These are phyloP conservation scores for Sanghuangporus sanghuang DNA, from an alignment of 1,284 basidiomycete genomes.

Conservation along the genomic window DNA sequence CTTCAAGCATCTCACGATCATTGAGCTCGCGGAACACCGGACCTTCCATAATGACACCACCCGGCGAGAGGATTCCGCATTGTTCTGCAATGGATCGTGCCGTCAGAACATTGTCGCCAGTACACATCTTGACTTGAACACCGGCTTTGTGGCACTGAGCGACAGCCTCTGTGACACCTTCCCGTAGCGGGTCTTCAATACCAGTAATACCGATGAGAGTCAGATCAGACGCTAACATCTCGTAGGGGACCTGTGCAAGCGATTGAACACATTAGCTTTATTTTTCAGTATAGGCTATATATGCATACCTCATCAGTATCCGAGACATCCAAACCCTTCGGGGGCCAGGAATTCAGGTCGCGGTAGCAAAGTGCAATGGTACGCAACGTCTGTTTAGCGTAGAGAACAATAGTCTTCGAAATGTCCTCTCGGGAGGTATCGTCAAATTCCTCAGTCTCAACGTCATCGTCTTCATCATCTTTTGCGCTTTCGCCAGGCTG, in stretches of 20 bases:
- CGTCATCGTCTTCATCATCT: conserved; percentile 28
- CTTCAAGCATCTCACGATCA: conserved; percentile 50
- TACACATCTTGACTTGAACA: conserved; percentile 97
- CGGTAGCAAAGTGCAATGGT: conserved; percentile 92
- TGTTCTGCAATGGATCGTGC: conserved; percentile 91
- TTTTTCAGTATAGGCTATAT: neutral
- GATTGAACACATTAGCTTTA: conserved; percentile 22
- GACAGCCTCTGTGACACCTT: conserved; percentile 87
- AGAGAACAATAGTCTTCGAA: conserved; percentile 88
- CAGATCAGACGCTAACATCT: conserved; percentile 67
- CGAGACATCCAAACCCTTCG: conserved; percentile 38
- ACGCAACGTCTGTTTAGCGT: conserved; percentile 91
- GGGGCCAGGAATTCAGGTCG: conserved; percentile 87
- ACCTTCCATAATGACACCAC: conserved; percentile 96
- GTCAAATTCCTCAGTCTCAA: conserved; percentile 61
- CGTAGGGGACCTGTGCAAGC: conserved; percentile 58
- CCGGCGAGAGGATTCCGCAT: conserved; percentile 89
- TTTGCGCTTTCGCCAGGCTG: conserved; percentile 28
- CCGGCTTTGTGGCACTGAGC: conserved; percentile 83
- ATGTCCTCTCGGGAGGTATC: conserved; percentile 75
- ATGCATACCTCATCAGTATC: conserved; percentile 49
- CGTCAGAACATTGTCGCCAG: conserved; percentile 94
- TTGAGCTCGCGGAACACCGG: conserved; percentile 67
- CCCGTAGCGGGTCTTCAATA: conserved; percentile 94
- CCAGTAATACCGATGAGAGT: conserved; percentile 87